A percentile compares a stretch with the other conserved stretches of the same genome.
Conservation (phyloP, 176 grass and related monocot genomes). For the Carex littledalei region DNA sequence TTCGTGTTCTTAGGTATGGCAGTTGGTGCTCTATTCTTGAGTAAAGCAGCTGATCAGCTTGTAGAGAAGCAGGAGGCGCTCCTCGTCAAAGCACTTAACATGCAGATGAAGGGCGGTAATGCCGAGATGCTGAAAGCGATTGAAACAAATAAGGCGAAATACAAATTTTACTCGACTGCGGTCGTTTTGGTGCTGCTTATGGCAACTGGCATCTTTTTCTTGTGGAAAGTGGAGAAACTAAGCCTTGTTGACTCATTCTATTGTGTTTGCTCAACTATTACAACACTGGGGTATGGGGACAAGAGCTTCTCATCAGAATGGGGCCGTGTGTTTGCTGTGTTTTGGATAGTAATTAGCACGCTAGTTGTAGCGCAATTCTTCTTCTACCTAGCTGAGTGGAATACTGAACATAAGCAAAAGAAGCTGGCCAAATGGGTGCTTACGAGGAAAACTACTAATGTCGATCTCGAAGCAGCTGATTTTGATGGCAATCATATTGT, state of each 20-base stretch:
- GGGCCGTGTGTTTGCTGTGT: slow-evolving; percentile 64
- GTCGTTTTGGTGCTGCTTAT: slow-evolving; percentile 42
- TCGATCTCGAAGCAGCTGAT: slow-evolving; percentile 89
- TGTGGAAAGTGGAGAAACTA: slow-evolving; percentile 81
- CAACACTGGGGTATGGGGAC: slow-evolving; percentile 78
- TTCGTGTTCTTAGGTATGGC: slow-evolving; percentile 79
- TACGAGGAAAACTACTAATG: slow-evolving; percentile 49
- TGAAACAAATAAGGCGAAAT: slow-evolving; percentile 50
- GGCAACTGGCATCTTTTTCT: slow-evolving; percentile 44
- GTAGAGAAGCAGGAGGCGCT: slow-evolving; percentile 91
- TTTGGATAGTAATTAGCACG: slow-evolving; percentile 80
- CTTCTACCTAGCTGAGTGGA: slow-evolving; percentile 77
- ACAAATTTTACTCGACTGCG: slow-evolving; percentile 59
- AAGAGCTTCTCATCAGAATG: slow-evolving; percentile 63
- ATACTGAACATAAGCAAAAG: slow-evolving; percentile 59
- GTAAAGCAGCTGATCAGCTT: slow-evolving; percentile 64
- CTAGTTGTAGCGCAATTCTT: slow-evolving; percentile 71
- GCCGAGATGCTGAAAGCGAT: slow-evolving; percentile 45
- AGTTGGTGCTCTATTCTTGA: slow-evolving; percentile 59
- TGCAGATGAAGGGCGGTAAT: slow-evolving; percentile 35
- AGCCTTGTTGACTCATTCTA: slow-evolving; percentile 80
- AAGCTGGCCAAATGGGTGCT: slow-evolving; percentile 79
- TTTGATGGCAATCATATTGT: slow-evolving; percentile 47
- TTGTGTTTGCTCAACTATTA: slow-evolving; percentile 80
- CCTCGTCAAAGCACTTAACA: slow-evolving; percentile 72